Percentiles rank a stretch among this genome's conserved stretches.
Conservation (phyloP, 2,329 filamentous ascomycete genomes). For the Alternaria arbusti region DNA sequence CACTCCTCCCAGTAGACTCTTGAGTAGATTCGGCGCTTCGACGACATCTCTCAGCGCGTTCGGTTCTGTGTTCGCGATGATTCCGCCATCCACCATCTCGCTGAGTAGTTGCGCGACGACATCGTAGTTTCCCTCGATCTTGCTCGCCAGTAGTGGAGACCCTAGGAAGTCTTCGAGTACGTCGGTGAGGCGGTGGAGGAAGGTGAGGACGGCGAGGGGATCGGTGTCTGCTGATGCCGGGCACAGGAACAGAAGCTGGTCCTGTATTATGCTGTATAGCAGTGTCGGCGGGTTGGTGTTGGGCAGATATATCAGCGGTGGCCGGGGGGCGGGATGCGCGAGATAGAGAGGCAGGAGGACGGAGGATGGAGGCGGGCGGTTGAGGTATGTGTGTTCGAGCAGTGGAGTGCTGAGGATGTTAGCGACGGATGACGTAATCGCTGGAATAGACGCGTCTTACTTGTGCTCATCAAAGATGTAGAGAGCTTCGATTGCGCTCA, state of each 20-base stretch:
- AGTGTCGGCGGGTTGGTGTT: constrained; percentile 84
- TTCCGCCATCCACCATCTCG: constrained; percentile 95
- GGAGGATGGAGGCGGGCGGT: constrained; percentile 76
- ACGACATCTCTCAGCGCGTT: constrained; percentile 92
- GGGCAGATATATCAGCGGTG: constrained; percentile 84
- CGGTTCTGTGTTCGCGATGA: constrained; percentile 87
- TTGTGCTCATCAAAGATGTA: constrained; percentile 97
- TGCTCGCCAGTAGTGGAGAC: constrained; percentile 80
- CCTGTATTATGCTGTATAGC: constrained; percentile 86
- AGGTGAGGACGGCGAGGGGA: constrained; percentile 88
- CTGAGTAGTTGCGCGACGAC: constrained; percentile 89
- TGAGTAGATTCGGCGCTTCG: constrained; percentile 88
- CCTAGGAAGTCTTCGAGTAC: constrained; percentile 93
- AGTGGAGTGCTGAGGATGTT: constrained; percentile 71
- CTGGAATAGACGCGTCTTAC: constrained; percentile 59
- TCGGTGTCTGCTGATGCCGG: constrained; percentile 87
- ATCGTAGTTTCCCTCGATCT: constrained; percentile 90
- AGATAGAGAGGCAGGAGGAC: constrained; percentile 87
- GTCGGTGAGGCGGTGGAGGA: constrained; percentile 91
- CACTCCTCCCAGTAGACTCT: constrained; percentile 86
- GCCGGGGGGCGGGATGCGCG: constrained; percentile 78
- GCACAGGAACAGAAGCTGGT: constrained; percentile 83
- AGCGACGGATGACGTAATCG: constrained; percentile 3
- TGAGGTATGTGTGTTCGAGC: constrained; percentile 87
- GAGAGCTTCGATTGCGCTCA: constrained; percentile 86